Percentiles rank a stretch among this genome's conserved stretches.
Evolutionary conservation across 768 basidiomycete species (phyloP).

Genomic region (Gloeostereum incarnatum): DNA sequence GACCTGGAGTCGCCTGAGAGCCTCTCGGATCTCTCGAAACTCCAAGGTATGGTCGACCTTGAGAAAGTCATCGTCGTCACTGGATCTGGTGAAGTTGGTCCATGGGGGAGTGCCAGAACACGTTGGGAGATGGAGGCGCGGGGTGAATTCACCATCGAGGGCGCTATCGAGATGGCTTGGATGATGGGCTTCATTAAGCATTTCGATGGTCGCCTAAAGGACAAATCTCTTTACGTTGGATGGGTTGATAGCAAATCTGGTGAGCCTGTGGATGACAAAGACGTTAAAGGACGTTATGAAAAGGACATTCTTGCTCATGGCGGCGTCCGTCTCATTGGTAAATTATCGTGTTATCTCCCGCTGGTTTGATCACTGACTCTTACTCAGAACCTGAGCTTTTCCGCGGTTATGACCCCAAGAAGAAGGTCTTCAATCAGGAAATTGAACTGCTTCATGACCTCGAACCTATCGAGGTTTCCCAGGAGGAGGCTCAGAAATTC

Average conservation of each 20-base stretch:
- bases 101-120: conserved; percentile 97
- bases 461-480: conserved; percentile 89
- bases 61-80: conserved; percentile 96
- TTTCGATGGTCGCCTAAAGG: conserved; percentile 94
- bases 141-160: conserved; percentile 96
- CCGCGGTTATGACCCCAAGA: conserved; percentile 96
- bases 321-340: conserved; percentile 92
- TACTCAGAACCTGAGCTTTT: conserved; percentile 88
- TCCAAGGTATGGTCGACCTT: conserved; percentile 86
- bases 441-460: conserved; percentile 94
- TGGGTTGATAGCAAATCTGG: conserved; percentile 94
- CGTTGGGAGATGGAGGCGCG: conserved; percentile 99
- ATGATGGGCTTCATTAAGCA: conserved; percentile 99
- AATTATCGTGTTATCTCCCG: conserved; percentile 13
- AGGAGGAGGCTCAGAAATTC: conserved; percentile 89
- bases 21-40: conserved; percentile 63
- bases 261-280: conserved; percentile 97
- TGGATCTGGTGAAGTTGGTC: conserved; percentile 95
- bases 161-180: conserved; percentile 99
- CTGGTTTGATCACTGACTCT: conserved; percentile 3
- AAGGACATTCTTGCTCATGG: conserved; percentile 87
- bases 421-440: conserved; percentile 96
- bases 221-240: conserved; percentile 88
- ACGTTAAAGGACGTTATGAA: conserved; percentile 89
- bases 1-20: conserved; percentile 62